Evolutionary conservation across 768 basidiomycete genomes (phyloP), one percentile per base, ranked within the genome.

Genomic region (Suillus tomentosus): DNA sequence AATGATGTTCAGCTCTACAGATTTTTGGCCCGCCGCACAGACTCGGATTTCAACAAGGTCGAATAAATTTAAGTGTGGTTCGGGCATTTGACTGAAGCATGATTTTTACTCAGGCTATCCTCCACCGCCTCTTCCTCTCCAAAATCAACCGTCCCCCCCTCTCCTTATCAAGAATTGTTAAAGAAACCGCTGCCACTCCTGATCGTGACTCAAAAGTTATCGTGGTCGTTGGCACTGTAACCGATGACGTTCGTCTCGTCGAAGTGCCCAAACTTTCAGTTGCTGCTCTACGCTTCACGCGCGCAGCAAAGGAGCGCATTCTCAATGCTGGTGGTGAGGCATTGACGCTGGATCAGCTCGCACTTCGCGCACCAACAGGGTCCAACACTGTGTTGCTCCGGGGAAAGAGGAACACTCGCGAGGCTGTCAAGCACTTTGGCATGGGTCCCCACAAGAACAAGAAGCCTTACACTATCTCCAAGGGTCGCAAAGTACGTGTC

Each of bases 401-500:
- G 67, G 97, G 96, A 70, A 90, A 92, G 81, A 90, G 89, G 87
- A 97, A 89, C 79, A 84, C 92, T 64, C 88, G 97, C 68, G 97
- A 99, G 80, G 92, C 95, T 59, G 88, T 92, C 83, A 95, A 94
- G 79, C 96, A 99, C 87, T 98, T 98, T 78, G 96, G 96, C 80
- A 94, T 94, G 92, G 94, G 90, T 81, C 95, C 95, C 63, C 94
- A 96, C 89, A 94, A 98, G 82, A 84, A 97, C 90, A 98, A 96
- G 86, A 97, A 96, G 83, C 97, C 97, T 56, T 92, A 95, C 83
- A 92, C 95, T 55, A 84, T 82, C 73, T 95, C 94, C 77, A 97
- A 96, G 84, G 96, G 97, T 67, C 92, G 96, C 87, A 98, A 97
- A 81, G 89, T 90, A 72, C 48, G 79, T 73, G 40, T 37, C 7